A percentile compares a stretch with the other conserved stretches of the same genome.
phyloP scores from a whole-genome alignment of 192 early-diverging fungal species.

The Helicostylum pulchrum region DNA sequence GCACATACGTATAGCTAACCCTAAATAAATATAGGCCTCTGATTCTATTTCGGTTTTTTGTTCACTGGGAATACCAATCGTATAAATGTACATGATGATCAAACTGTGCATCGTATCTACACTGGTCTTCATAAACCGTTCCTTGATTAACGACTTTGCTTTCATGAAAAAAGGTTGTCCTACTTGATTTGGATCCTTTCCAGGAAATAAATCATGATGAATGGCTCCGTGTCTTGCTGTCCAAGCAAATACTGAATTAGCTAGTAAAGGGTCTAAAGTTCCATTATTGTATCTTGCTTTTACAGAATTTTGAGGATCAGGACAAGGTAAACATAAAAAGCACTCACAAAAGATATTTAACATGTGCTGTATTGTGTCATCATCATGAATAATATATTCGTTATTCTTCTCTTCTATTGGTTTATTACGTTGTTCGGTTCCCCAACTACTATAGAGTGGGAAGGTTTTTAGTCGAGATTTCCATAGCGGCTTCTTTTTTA shows the following conservation, averaged over 20 bases:
- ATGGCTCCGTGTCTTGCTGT: conserved; percentile 36
- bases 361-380: conserved; percentile 17
- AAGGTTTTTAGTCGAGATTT: conserved; percentile 5
- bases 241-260: conserved; percentile 35
- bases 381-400: background rate
- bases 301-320: conserved; percentile 17
- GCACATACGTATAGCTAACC: conserved; percentile 34
- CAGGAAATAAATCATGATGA: conserved; percentile 34
- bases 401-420: conserved; percentile 8
- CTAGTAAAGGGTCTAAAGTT: conserved; percentile 19
- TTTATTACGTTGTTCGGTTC: background rate
- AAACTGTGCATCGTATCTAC: conserved; percentile 31
- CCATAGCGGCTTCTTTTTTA: conserved; percentile 3
- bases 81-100: conserved; percentile 36
- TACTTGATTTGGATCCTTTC: conserved; percentile 35
- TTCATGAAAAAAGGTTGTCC: conserved; percentile 31
- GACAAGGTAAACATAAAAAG: conserved; percentile 28
- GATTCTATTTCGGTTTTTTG: conserved; percentile 19
- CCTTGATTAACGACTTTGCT: conserved; percentile 22
- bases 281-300: conserved; percentile 11
- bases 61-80: conserved; percentile 31
- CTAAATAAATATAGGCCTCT: conserved; percentile 32
- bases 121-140: conserved; percentile 22
- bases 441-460: conserved; percentile 40
- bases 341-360: conserved; percentile 30